phyloP scores from a whole-genome alignment of 1,284 basidiomycete genomes.

The Athelia sp. region DNA sequence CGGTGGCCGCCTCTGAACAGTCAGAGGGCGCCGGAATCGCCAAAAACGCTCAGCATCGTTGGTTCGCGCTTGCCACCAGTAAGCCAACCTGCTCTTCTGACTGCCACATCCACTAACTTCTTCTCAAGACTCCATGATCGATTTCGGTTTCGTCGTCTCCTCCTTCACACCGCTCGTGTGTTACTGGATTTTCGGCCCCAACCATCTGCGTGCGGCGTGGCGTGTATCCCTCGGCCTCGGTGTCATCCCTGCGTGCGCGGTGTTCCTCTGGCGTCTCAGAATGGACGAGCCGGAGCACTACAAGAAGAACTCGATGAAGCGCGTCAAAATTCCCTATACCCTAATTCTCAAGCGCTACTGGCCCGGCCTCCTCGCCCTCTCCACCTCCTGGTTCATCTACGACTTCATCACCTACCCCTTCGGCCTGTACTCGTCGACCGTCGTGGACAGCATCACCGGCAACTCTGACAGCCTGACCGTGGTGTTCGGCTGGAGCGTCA shows the following conservation, averaged over 20 bases:
- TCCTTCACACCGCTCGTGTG: constrained; percentile 83
- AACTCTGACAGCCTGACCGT: constrained; percentile 41
- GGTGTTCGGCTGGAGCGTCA: constrained; percentile 73
- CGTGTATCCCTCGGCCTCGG: constrained; percentile 88
- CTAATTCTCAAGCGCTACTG: constrained; percentile 84
- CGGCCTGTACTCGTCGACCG: constrained; percentile 80
- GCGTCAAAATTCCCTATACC: constrained; percentile 69
- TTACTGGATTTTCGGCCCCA: constrained; percentile 80
- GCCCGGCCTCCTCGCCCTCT: constrained; percentile 62
- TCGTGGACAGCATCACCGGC: constrained; percentile 64
- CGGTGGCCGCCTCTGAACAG: constrained; percentile 88
- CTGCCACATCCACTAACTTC: constrained; percentile 3
- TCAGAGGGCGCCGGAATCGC: constrained; percentile 78
- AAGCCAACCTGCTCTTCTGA: constrained; percentile 20
- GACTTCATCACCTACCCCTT: constrained; percentile 77
- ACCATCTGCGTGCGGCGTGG: constrained; percentile 85
- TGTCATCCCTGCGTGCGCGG: constrained; percentile 72
- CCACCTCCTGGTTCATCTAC: constrained; percentile 79
- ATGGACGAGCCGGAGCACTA: constrained; percentile 80
- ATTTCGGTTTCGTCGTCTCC: constrained; percentile 81
- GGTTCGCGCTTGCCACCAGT: constrained; percentile 86
- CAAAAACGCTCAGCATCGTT: constrained; percentile 79
- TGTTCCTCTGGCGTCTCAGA: constrained; percentile 82
- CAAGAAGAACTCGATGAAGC: constrained; percentile 73
- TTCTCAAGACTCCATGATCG: constrained; percentile 76